Evolutionary conservation across 2,329 filamentous ascomycete species (phyloP), one percentile per base, ranked within the genome.

Genomic region (Stachybotrys elegans): DNA sequence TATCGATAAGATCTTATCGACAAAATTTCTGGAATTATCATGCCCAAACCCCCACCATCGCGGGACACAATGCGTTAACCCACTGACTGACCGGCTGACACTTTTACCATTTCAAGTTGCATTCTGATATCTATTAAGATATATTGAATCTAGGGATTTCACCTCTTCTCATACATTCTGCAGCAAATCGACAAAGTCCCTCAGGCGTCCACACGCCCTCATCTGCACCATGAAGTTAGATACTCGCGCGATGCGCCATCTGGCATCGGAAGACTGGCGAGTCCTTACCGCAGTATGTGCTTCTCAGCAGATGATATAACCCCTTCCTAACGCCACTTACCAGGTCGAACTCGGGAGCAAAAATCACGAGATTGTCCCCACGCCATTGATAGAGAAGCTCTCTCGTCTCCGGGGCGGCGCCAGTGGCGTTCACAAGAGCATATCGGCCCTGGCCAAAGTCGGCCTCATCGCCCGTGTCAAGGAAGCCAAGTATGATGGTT

Each of bases 311-410:
- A 12, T 37, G 19, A n/a, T 14, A 12, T 21, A 7, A 12, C 21
- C 13, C 21, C 12, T 21, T 23, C 36, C 23, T 22, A 9, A 6
- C 36, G 21, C 16, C 14, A 22, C n/a, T 43, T 44, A 29, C 47
- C 54, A 95, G 90, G 88, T 94, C 57, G 93, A 98, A 67, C 83
- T 84, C 68, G 92, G 91, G 59, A 94, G 87, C 68, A 91, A 88
- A 65, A 97, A 97, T 69, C 93, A 98, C 72, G 93, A 98, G 70
- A 78, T 98, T 45, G 92, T 98, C 3, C 93, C 93, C 7, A 97
- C 92, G 13, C 73, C 88, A 4, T 67, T 97, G 51, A 97, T 98
- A 53, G 83, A 85, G 46, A 87, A 88, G 59, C 78, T 95, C 21
- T 83, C 92, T 6, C 86, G 87, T 32, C 79, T 95, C 29, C 83